Evolutionary conservation across 768 basidiomycete genomes (phyloP).

Genomic region (Pleurotus sapidus): DNA sequence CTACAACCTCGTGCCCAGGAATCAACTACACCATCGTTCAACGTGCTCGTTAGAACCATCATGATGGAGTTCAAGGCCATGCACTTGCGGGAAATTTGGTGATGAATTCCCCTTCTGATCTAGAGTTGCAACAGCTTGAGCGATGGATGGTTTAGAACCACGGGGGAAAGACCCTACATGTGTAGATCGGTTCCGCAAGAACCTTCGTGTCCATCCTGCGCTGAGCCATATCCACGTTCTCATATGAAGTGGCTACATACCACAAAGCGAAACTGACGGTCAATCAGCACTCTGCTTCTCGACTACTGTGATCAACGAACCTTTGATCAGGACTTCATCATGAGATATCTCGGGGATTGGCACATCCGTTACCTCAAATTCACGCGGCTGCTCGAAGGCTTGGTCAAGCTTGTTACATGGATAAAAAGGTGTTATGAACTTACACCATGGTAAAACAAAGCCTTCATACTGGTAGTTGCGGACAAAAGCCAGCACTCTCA

Average conservation of each 20-base stretch:
- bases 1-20: constrained; percentile 76
- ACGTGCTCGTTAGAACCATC: neutral
- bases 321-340: constrained; percentile 60
- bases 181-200: constrained; percentile 6
- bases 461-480: constrained; percentile 32
- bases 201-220: neutral
- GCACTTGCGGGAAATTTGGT: constrained; percentile 50
- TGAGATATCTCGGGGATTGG: constrained; percentile 51
- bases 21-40: constrained; percentile 44
- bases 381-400: constrained; percentile 30
- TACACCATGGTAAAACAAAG: constrained; percentile 46
- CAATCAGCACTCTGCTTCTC: neutral
- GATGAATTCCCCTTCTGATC: constrained; percentile 51
- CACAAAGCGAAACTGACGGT: constrained; percentile 3
- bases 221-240: neutral
- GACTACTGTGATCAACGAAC: constrained; percentile 20
- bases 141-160: neutral
- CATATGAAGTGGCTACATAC: neutral
- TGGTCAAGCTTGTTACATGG: neutral
- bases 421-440: constrained; percentile 3
- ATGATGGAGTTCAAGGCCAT: neutral
- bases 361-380: constrained; percentile 50
- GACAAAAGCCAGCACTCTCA: too few species aligned
- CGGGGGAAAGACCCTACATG: neutral
- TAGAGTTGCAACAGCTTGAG: neutral